Conservation (phyloP, 805 yeast genomes). For the Kuraishia cidri region DNA sequence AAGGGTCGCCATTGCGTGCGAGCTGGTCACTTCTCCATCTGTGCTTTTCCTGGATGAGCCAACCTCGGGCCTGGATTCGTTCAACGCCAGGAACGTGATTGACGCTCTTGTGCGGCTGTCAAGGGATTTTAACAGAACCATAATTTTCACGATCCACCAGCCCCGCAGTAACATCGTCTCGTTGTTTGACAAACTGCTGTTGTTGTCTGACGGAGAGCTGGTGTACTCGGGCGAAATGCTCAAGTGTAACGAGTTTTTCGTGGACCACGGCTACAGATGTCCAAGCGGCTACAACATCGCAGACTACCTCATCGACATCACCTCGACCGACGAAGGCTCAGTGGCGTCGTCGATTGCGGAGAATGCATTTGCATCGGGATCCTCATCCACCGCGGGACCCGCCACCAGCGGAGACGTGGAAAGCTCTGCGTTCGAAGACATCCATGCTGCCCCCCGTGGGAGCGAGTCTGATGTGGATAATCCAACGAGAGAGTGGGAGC, state of each 20-base stretch:
- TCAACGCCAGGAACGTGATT: conserved; percentile 84
- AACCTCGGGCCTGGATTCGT: conserved; percentile 92
- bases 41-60: conserved; percentile 85
- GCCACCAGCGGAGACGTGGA: conserved; percentile 8
- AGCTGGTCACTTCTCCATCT: conserved; percentile 81
- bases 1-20: conserved; percentile 90
- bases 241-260: conserved; percentile 68
- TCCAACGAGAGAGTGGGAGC: conserved; percentile 79
- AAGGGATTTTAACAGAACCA: conserved; percentile 73
- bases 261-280: conserved; percentile 66
- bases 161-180: conserved; percentile 95
- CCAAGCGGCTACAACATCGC: conserved; percentile 92
- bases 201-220: conserved; percentile 78
- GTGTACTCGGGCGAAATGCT: conserved; percentile 84
- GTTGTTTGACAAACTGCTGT: conserved; percentile 71
- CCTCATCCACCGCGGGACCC: conserved; percentile 6
- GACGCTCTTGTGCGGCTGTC: conserved; percentile 79
- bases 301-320: conserved; percentile 85
- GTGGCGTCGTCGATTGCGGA: conserved; percentile 2
- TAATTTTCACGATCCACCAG: conserved; percentile 91
- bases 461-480: conserved; percentile 27
- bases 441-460: conserved; percentile 18
- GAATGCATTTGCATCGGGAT: conserved; percentile 9
- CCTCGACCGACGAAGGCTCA: conserved; percentile 48
- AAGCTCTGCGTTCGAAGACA: conserved; percentile 13